Base-by-base conservation (phyloP, 257 asterid species). In the Schizonepeta tenuifolia region DNA sequence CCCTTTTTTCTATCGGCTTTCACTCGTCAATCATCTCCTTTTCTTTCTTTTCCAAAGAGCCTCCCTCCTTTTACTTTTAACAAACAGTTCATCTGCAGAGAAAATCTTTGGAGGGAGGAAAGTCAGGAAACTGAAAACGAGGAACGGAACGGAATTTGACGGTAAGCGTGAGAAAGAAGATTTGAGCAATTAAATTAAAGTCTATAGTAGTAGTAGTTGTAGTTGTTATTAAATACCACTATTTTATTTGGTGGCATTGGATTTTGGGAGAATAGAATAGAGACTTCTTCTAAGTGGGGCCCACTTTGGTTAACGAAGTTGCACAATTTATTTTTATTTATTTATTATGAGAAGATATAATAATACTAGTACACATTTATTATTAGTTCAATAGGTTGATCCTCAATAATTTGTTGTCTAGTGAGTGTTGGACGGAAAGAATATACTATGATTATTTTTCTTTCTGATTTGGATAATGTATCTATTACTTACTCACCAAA, bases 111-210 rank as follows among this genome's bases (percentile, higher is more conserved):
- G 66, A 63, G 53, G 74, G 22, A 46, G 64, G 36, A 72, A 36
- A 63, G 53, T 72, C 18, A 46, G 64, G 36, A 72, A 36, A 62
- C 84, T 36, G 75, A 71, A 71, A 69, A 72, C 68, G 43, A 44
- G 74, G 82, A 80, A 55, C 33, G 74, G 82, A 80, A 55, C 33
- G 56, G 82, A 67, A 57, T 53, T 71, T 60, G 79, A 72, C 74
- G 58, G 77, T 67, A 75, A 77, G 78, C 80, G 84, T 77, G 78
- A 80, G 76, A 61, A 54, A 63, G 73, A 81, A 81, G 87, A 83
- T 80, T 73, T 14, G 61, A 33, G 71, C n/a, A 40, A 41, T 68
- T 41, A 57, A 66, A 50, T 57, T n/a, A n/a, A n/a, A n/a, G n/a
- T n/a, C n/a, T n/a, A n/a, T 21, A 70, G 67, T 26, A 17, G 61